Base-by-base conservation (phyloP, 2,329 filamentous ascomycete genomes). In the Fusarium verrucosum region DNA sequence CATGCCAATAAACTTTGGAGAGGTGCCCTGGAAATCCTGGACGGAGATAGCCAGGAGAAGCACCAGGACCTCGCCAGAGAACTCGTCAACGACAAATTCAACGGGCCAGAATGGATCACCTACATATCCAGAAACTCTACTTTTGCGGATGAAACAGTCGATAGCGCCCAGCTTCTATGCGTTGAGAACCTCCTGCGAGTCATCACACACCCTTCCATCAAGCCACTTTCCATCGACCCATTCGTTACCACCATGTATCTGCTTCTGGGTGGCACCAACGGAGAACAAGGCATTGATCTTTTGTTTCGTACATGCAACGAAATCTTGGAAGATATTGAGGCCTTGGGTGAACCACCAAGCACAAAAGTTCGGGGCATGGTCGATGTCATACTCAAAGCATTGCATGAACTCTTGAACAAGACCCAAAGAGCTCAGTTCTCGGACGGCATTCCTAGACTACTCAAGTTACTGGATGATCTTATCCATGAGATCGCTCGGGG, bases 141-240 rank as follows among this genome's bases (percentile, higher is more conserved):
- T 10, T 50, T 32, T 20, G 16, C 3, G 23, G 23, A 23, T 23
- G 23, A 8, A 5, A 5, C 23, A 8, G 23, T 5, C 5, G 16
- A 23, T 10, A 50, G 7, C 4, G 3, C 20, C 2, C 2, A 50
- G 11, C 28, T 50, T 8, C 13, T 26, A 7, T 22, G 37, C 22
- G 17, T 19, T 8, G 10, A 25, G 13, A 14, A 19, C 3, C 30
- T 50, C 3, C 28, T 54, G 8, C 17, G 11, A n/a, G 43, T 42
- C 23, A 28, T 54, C 3, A 22, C 44, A 1, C 50, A 53, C 6
- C 16, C 19, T 4, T 30, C 50, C 1, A 32, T 53, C 20, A 36
- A 36, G 6, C 42, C 33, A 5, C 71, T 74, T 13, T 68, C 78
- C 0, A 69, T 80, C 13, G 76, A 79, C 40, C 62, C 75, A 7